Percentiles rank a stretch among this genome's conserved stretches.
phyloP scores from a whole-genome alignment of 202 grass and related monocot genomes.

The Carex sylvatica region DNA sequence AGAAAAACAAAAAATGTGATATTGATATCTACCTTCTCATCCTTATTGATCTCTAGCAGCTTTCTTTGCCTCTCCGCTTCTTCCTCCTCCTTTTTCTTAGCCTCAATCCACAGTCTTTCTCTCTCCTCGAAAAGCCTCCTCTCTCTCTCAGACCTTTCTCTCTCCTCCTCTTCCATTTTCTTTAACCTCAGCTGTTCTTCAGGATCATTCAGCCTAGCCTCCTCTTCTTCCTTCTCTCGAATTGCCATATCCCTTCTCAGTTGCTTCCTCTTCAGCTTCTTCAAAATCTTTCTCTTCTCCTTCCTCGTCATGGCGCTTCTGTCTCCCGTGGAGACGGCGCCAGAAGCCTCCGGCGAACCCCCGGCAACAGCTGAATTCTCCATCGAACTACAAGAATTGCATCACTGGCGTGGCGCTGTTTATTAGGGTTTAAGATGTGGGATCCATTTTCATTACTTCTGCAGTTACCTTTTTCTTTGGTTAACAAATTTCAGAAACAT shows the following conservation, averaged over 20 bases:
- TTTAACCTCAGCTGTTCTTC: constrained; percentile 58
- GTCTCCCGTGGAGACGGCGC: not conserved
- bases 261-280: constrained; percentile 71
- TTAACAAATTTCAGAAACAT: not conserved
- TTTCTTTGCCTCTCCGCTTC: constrained; percentile 37
- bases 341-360: not conserved
- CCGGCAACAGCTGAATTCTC: constrained; percentile 22
- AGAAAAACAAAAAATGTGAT: not conserved
- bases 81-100: constrained; percentile 32
- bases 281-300: constrained; percentile 55
- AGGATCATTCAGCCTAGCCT: constrained; percentile 45
- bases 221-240: constrained; percentile 41
- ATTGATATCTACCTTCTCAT: constrained; percentile 34
- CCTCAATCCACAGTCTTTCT: constrained; percentile 74
- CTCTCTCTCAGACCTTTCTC: constrained; percentile 50
- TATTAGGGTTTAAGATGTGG: constrained; percentile 1
- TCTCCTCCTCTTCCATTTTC: constrained; percentile 50
- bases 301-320: constrained; percentile 31
- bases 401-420: not conserved
- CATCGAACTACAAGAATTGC: constrained; percentile 11
- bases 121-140: constrained; percentile 65
- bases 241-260: constrained; percentile 48
- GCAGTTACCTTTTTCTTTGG: not conserved
- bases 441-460: not conserved
- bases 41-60: constrained; percentile 23